Base-by-base conservation (phyloP, 1,284 basidiomycete species). In the Pyrrhoderma noxium region DNA sequence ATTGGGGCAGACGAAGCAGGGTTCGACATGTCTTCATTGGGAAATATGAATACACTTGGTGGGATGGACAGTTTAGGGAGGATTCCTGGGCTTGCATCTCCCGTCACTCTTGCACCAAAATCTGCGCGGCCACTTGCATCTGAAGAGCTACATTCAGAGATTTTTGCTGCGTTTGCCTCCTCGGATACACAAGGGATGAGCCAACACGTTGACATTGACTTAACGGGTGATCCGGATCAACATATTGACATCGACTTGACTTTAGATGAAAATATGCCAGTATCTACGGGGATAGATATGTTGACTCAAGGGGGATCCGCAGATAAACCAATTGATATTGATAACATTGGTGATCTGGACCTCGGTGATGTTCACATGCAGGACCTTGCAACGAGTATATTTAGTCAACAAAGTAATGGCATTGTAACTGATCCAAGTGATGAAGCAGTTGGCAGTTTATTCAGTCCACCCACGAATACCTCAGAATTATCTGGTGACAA, bases 261-360 rank as follows among this genome's bases (percentile, higher is more conserved):
- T 14, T 61, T 78, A 39, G 58, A 72, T 23, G 67, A 69, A 62
- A 34, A 60, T 49, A 55, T 63, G 53, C 55, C 62, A 11, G 53
- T 50, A 38, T 52, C 53, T 52, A 62, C 57, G 54, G 56, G 65
- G 54, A 59, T 69, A 46, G 62, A 67, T 54, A 70, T 47, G 18
- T 21, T 45, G 8, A 23, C 22, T 19, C 64, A 71, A 52, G 82
- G 85, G 7, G 79, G 67, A 60, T 83, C 82, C 3, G 84, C 77
- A 0, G 85, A 89, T 62, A 85, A 85, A 60, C 85, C 86, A 11
- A 89, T 89, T 53, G 86, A 88, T 61, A 72, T 89, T 11, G 85
- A 89, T 53, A 86, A 88, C 61, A 72, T 89, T 11, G 85, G 88
- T 62, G 38, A 40, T 14, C 60, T 88, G 43, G 85, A 87, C 50